phyloP scores from a whole-genome alignment of 371 early-diverging fungal genomes.

The Mortierella sp. region DNA sequence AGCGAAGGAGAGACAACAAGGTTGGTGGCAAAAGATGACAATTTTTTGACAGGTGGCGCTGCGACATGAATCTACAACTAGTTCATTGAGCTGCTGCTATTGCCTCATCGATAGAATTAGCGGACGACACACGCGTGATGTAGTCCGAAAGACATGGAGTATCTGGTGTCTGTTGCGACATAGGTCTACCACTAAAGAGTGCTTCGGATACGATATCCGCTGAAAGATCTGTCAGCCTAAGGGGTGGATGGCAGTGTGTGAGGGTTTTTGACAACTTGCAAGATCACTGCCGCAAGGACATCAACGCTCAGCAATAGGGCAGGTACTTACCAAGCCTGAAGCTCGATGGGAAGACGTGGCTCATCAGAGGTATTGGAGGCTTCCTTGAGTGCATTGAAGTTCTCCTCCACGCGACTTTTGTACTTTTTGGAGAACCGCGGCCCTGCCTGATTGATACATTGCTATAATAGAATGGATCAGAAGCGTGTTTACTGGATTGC shows the following conservation, averaged over 20 bases:
- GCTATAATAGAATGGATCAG: slow-evolving; percentile 34
- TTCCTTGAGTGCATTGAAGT: slow-evolving; percentile 60
- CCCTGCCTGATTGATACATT: slow-evolving; percentile 62
- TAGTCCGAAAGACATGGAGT: slow-evolving; percentile 42
- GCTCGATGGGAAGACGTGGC: slow-evolving; percentile 37
- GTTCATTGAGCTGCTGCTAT: background rate
- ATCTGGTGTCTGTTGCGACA: slow-evolving; percentile 50
- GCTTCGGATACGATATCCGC: slow-evolving; percentile 53
- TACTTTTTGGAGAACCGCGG: slow-evolving; percentile 52
- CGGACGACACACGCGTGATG: slow-evolving; percentile 43
- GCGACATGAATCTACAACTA: too few relatives aligned
- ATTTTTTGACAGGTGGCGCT: background rate
- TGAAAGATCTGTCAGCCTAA: slow-evolving; percentile 49
- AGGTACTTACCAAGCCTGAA: slow-evolving; percentile 38
- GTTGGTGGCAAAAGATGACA: slow-evolving; percentile 33
- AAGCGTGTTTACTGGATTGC: background rate
- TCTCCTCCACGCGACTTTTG: slow-evolving; percentile 57
- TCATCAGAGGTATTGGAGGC: slow-evolving; percentile 33
- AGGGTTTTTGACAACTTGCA: background rate
- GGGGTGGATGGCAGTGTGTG: background rate
- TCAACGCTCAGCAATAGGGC: too few relatives aligned
- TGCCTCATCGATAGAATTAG: slow-evolving; percentile 14
- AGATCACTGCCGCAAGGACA: too few relatives aligned
- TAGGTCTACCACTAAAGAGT: slow-evolving; percentile 47
- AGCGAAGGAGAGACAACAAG: background rate